These are phyloP conservation scores for Lecanosticta acicola DNA, from an alignment of 2,329 filamentous ascomycete genomes.

Conservation along the genomic window DNA sequence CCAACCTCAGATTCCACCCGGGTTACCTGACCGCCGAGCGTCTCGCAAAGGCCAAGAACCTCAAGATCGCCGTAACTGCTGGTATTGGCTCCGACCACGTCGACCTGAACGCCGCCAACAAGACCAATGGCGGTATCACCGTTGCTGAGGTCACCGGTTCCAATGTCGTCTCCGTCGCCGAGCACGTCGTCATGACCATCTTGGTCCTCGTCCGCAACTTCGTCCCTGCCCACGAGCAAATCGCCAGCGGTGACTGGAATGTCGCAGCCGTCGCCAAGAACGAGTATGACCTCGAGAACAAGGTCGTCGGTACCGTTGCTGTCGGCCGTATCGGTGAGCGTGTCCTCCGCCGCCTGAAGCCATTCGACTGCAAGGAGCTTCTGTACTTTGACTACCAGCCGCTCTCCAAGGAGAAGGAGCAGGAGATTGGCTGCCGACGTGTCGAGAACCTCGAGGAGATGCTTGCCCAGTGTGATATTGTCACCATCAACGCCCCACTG, in stretches of 20 bases:
- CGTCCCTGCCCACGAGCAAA: constrained; percentile 92
- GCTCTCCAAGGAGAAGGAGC: constrained; percentile 74
- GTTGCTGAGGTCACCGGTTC: constrained; percentile 96
- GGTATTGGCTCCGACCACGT: constrained; percentile 98
- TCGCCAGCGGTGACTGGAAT: constrained; percentile 84
- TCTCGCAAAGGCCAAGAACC: constrained; percentile 95
- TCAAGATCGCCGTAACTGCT: constrained; percentile 94
- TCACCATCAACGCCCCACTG: constrained; percentile 99
- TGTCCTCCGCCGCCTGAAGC: constrained; percentile 89
- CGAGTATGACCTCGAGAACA: constrained; percentile 94
- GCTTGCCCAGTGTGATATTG: constrained; percentile 87
- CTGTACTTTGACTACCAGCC: constrained; percentile 99
- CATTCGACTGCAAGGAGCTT: constrained; percentile 99
- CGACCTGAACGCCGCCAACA: constrained; percentile 94
- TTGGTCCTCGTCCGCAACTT: constrained; percentile 95
- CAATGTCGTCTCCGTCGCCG: constrained; percentile 96
- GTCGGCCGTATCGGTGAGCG: constrained; percentile 98
- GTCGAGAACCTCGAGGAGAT: constrained; percentile 89
- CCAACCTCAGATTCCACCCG: constrained; percentile 73
- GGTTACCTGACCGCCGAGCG: constrained; percentile 96
- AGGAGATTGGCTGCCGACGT: constrained; percentile 90
- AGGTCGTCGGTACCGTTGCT: constrained; percentile 95
- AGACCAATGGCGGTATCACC: constrained; percentile 94
- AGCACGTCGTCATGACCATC: constrained; percentile 99
- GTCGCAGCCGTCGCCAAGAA: constrained; percentile 96